Percentiles rank a stretch among this genome's conserved stretches.
These are phyloP conservation scores for Penstemon newberryi DNA, from an alignment of 257 asterid genomes.

Conservation along the genomic window DNA sequence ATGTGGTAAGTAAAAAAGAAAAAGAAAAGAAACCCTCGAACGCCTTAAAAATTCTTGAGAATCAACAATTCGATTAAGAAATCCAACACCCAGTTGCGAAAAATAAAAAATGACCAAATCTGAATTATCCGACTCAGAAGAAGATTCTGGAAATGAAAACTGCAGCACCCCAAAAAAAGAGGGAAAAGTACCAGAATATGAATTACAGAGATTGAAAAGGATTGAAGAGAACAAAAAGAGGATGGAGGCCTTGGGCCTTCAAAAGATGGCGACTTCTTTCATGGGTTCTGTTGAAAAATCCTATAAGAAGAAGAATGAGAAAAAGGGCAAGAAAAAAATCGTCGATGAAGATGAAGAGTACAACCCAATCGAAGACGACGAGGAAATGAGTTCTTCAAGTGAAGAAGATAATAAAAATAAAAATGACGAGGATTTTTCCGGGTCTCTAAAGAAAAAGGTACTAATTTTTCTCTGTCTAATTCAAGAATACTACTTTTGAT, in stretches of 20 bases:
- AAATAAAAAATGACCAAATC: neutral
- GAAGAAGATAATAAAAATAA: conserved; percentile 54
- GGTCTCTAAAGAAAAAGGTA: conserved; percentile 56
- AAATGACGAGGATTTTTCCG: conserved; percentile 41
- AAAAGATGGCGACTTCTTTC: conserved; percentile 58
- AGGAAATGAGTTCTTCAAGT: conserved; percentile 44
- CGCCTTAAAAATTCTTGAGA: neutral
- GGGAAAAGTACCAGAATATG: conserved; percentile 55
- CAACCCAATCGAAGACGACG: conserved; percentile 56
- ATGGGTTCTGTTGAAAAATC: conserved; percentile 43
- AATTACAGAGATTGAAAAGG: conserved; percentile 69
- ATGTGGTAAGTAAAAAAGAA: too few relatives aligned
- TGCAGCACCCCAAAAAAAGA: conserved; percentile 25
- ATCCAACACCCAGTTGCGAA: neutral
- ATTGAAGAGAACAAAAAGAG: conserved; percentile 75
- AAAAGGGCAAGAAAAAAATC: conserved; percentile 59
- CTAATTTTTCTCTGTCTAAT: neutral
- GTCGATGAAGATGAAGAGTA: conserved; percentile 82
- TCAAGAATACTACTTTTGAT: neutral
- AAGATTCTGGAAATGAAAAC: conserved; percentile 32
- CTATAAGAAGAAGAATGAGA: conserved; percentile 38
- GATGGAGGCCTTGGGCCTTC: conserved; percentile 90
- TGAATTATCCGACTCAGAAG: conserved; percentile 33
- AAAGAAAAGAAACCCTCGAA: too few relatives aligned
- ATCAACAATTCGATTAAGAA: neutral